Evolutionary conservation across 371 early-diverging fungal genomes (phyloP).

Genomic region (Mucor velutinosus): DNA sequence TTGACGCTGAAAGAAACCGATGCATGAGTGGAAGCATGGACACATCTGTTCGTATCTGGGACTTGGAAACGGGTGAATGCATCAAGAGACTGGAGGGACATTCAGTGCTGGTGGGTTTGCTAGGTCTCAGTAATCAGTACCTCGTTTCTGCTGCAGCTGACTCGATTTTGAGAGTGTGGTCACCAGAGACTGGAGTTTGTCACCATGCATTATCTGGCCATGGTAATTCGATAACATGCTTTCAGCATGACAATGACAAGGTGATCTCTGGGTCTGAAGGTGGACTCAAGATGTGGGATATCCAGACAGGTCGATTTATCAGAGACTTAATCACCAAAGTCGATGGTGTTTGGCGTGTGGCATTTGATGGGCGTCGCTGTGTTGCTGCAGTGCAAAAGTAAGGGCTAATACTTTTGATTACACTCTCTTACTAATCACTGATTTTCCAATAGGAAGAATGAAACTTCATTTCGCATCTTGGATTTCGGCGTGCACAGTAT

Average conservation of each 20-base stretch:
- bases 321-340: conserved; percentile 75
- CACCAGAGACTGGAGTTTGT: conserved; percentile 73
- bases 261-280: conserved; percentile 93
- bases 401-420: conserved; percentile 2
- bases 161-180: conserved; percentile 94
- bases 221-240: conserved; percentile 89
- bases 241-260: conserved; percentile 87
- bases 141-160: conserved; percentile 98
- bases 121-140: conserved; percentile 79
- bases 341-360: conserved; percentile 92
- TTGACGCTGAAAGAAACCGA: conserved; percentile 71
- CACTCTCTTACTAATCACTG: background rate
- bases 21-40: conserved; percentile 96
- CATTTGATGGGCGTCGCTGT: conserved; percentile 81
- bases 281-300: conserved; percentile 93
- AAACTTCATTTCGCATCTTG: conserved; percentile 55
- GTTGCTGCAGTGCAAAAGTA: conserved; percentile 84
- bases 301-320: conserved; percentile 74
- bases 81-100: conserved; percentile 78
- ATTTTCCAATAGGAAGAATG: conserved; percentile 26
- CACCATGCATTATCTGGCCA: conserved; percentile 71
- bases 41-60: conserved; percentile 93
- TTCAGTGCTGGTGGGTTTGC: conserved; percentile 88
- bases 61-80: conserved; percentile 74
- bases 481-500: conserved; percentile 49